Base-by-base conservation (phyloP, 306 rosid species). In the Cotoneaster glaucophyllus region DNA sequence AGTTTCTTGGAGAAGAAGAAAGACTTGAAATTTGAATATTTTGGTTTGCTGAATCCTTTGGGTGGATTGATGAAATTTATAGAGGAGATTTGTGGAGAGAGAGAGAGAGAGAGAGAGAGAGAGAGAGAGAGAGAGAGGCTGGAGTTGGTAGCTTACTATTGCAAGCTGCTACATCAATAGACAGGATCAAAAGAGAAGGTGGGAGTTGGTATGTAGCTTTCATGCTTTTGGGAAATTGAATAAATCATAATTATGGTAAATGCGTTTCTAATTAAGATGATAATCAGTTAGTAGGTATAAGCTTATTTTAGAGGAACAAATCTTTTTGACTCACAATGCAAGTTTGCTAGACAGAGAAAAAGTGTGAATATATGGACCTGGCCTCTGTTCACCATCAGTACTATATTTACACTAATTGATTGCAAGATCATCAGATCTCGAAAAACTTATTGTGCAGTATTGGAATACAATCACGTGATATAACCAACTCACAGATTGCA, bases 131-230 rank as follows among this genome's bases (percentile, higher is more conserved):
- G 19, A 45, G 52, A 13, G 52, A 14, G 18, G 19, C 64, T 79
- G 78, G 70, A 74, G 78, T 62, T 44, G 43, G 73, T 70, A 70
- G 8, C 56, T 79, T 78, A 54, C 34, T 13, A 2, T 59, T 2
- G 28, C 8, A 24, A 59, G 65, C 65, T 25, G 53, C 19, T 48
- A 72, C 86, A 66, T 76, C 72, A 69, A n/a, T 71, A 57, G 39
- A 75, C 70, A 67, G 57, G 57, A 32, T 32, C 70, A 28, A 14
- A 75, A 77, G 52, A 61, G 64, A 44, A 37, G 19, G 62, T 48
- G 76, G 85, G 83, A 79, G 85, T 85, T 58, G 86, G 81, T 89
- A 79, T 72, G 70, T 70, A 32, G 78, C 67, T 61, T 69, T 28
- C 48, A 29, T 69, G 67, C 79, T 52, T 75, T 44, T n/a, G 26